Evolutionary conservation across 371 early-diverging fungal species (phyloP), one percentile per base, ranked within the genome.

Genomic region (Dipsacomyces acuminosporus): DNA sequence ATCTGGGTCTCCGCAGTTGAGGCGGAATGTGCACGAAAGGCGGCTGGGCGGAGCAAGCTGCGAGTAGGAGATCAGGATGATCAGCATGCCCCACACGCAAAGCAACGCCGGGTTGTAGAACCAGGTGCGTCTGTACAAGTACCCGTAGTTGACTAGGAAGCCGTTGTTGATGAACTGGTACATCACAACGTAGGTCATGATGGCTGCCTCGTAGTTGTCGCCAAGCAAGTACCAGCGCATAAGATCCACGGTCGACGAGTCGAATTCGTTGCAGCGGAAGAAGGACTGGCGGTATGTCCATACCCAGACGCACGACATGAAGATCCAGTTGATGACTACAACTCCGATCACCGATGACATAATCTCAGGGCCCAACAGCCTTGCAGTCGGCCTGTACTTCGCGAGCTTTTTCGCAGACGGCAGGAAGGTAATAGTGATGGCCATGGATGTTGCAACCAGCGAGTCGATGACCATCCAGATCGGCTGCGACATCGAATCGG

Each of bases 381-480:
- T 74, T 17, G 89, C 87, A 1, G 89, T 86, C 11, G 89, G 89
- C 18, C 87, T 72, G n/a, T 73, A 76, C 14, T 79, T 75, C 14
- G 78, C 74, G 22, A 89, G 73, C 45, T 64, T 61, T 25, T 59
- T 61, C 11, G 84, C 81, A 8, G 89, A 83, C 13, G 51, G 61
- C 8, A 84, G 78, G 71, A 80, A 80, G 1, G 89, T 84, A 14
- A 89, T 75, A 15, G 86, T 81, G 61, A 82, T 81, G 1, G 82
- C 77, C 73, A 85, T 65, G 18, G 78, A 75, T 4, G 86, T 78
- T 4, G 82, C 75, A 35, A 77, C 80, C 35, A 78, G 73, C 23
- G 83, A 84, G 69, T 89, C 89, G 53, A 85, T 86, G 13, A 84
- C 76, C 50, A 90, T 82, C 87, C 87, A 87, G 49, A 84, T 76